Percentiles rank a stretch among this genome's conserved stretches.
These are phyloP conservation scores for Waltergamsia citrina DNA, from an alignment of 2,329 filamentous ascomycete genomes.

Conservation along the genomic window DNA sequence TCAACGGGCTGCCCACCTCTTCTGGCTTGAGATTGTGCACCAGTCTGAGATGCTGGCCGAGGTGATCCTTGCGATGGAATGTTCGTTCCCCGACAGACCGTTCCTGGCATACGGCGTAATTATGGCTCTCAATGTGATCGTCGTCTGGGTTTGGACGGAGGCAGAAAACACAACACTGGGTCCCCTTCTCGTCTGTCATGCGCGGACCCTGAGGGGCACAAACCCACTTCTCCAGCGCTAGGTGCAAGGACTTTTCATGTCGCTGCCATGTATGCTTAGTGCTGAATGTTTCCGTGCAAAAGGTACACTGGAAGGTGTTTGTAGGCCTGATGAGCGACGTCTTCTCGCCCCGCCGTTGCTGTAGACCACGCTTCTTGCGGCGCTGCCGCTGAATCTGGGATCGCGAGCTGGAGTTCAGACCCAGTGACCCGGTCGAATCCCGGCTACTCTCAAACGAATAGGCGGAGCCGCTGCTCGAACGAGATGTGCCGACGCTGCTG, in stretches of 20 bases:
- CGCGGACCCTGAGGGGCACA: constrained; percentile 25
- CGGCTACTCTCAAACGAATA: constrained; percentile 42
- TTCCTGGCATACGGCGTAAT: constrained; percentile 38
- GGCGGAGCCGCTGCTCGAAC: constrained; percentile 40
- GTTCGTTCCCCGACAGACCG: constrained; percentile 31
- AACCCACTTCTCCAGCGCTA: constrained; percentile 35
- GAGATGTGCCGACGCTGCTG: constrained; percentile 44
- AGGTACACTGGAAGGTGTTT: constrained; percentile 31
- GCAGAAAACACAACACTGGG: constrained; percentile 26
- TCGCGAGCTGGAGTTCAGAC: no score
- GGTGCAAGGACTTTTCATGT: constrained; percentile 38
- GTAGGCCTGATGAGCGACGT: constrained; percentile 3
- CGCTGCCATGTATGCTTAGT: constrained; percentile 36
- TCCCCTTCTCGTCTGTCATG: constrained; percentile 29
- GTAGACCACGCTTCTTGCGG: constrained; percentile 3
- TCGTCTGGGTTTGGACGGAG: constrained; percentile 17
- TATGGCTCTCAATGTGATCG: constrained; percentile 24
- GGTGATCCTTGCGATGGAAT: constrained; percentile 32
- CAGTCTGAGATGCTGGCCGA: constrained; percentile 30
- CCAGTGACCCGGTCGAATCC: constrained; percentile 34
- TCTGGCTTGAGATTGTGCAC: constrained; percentile 28
- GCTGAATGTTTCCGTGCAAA: constrained; percentile 34
- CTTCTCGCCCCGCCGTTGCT: constrained; percentile 1
- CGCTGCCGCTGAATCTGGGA: constrained; percentile 31
- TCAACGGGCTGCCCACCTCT: background rate